Percentiles rank a stretch among this genome's conserved stretches.
Conservation (phyloP, 768 basidiomycete species). For the Lyophyllum semitale region DNA sequence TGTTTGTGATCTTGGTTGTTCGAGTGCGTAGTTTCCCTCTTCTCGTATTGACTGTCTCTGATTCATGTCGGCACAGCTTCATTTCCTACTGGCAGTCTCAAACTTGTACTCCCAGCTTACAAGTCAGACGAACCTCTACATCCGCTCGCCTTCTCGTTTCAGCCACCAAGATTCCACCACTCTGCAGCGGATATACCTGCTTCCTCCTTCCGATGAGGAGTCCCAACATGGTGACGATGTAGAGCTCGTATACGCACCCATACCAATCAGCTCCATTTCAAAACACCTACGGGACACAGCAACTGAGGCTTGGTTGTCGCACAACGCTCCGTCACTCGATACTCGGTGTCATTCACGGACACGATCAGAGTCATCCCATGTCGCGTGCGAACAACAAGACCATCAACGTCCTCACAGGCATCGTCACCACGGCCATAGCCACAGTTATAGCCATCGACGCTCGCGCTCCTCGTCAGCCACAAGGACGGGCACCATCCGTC, state of each 20-base stretch:
- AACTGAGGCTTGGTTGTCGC: conserved; percentile 70
- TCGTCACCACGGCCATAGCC: conserved; percentile 30
- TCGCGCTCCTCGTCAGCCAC: conserved; percentile 23
- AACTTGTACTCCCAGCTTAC: conserved; percentile 61
- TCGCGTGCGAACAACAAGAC: conserved; percentile 20
- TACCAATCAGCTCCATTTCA: conserved; percentile 58
- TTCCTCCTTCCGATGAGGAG: conserved; percentile 37
- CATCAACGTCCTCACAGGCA: conserved; percentile 29
- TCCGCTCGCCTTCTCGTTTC: conserved; percentile 20
- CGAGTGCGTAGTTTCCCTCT: conserved; percentile 48
- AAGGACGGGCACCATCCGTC: conserved; percentile 41
- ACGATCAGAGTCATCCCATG: conserved; percentile 21
- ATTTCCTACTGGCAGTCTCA: conserved; percentile 74
- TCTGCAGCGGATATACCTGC: conserved; percentile 65
- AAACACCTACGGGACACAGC: conserved; percentile 50
- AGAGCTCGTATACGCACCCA: conserved; percentile 69
- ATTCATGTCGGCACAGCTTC: conserved; percentile 47
- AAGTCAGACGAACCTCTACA: conserved; percentile 28
- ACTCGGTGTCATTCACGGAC: conserved; percentile 13
- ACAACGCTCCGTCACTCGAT: conserved; percentile 21
- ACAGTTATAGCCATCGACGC: conserved; percentile 22
- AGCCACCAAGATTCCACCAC: conserved; percentile 22
- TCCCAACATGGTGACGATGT: conserved; percentile 19
- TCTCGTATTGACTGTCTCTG: conserved; percentile 6
- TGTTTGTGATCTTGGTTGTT: conserved; percentile 63